These are phyloP conservation scores for Aspergillus funiculosus DNA, from an alignment of 495 filamentous ascomycete species.

Conservation along the genomic window DNA sequence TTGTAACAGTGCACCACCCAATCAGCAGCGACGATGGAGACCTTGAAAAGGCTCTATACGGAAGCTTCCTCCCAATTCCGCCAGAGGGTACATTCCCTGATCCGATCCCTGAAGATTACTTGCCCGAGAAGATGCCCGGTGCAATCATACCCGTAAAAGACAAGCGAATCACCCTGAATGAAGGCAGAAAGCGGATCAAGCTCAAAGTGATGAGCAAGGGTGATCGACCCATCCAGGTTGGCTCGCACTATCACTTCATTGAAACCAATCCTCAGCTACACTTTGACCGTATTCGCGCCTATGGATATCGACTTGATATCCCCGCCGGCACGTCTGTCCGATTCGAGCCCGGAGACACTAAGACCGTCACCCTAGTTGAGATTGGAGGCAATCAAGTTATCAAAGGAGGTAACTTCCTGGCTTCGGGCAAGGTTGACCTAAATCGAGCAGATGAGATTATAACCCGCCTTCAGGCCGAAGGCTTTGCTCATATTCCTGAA, in stretches of 20 bases:
- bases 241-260: constrained; percentile 95
- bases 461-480: constrained; percentile 55
- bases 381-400: constrained; percentile 83
- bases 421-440: constrained; percentile 63
- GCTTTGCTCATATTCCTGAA: constrained; percentile 72
- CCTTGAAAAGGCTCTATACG: constrained; percentile 79
- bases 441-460: constrained; percentile 59
- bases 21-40: constrained; percentile 84
- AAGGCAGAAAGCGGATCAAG: constrained; percentile 65
- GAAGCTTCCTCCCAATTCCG: constrained; percentile 85
- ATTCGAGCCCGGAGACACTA: constrained; percentile 91
- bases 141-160: constrained; percentile 69
- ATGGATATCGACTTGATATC: constrained; percentile 86
- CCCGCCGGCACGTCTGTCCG: constrained; percentile 86
- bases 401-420: constrained; percentile 74
- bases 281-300: constrained; percentile 82
- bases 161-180: constrained; percentile 59
- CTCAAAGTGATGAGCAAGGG: constrained; percentile 80
- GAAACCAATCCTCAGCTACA: constrained; percentile 86
- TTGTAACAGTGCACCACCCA: constrained; percentile 91
- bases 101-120: constrained; percentile 55
- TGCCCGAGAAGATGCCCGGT: constrained; percentile 64
- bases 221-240: constrained; percentile 87
- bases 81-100: constrained; percentile 58
- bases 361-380: constrained; percentile 88